Percentiles rank a stretch among this genome's conserved stretches.
Evolutionary conservation across 768 basidiomycete species (phyloP).

Genomic region (Termitomyces titanicus): DNA sequence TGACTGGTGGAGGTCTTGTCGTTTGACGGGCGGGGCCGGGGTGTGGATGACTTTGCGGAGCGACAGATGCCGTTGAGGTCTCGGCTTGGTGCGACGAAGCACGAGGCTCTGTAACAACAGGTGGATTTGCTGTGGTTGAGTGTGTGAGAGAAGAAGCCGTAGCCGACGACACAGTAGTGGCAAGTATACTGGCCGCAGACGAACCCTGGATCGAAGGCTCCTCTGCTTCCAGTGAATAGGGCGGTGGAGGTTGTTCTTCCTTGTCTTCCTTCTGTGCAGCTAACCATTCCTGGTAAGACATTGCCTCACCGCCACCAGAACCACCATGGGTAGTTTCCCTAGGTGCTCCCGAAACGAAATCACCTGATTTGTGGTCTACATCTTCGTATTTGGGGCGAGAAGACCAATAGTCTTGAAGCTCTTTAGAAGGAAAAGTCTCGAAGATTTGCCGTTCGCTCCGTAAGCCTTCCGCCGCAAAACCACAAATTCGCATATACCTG

Average conservation of each 20-base stretch:
- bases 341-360: conserved; percentile 27
- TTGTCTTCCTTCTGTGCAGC: conserved; percentile 35
- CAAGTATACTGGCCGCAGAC: conserved; percentile 5
- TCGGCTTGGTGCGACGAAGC: not conserved
- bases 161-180: conserved; percentile 5
- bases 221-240: conserved; percentile 57
- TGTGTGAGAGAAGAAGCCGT: conserved; percentile 1
- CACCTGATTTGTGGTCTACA: conserved; percentile 24
- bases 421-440: conserved; percentile 66
- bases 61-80: conserved; percentile 2
- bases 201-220: conserved; percentile 13
- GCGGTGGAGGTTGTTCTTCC: conserved; percentile 63
- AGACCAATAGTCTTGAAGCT: conserved; percentile 73
- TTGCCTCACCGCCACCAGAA: conserved; percentile 16
- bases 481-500: conserved; percentile 78
- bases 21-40: conserved; percentile 4
- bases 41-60: not conserved
- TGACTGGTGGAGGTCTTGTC: conserved; percentile 14
- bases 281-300: conserved; percentile 50
- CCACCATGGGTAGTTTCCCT: not conserved
- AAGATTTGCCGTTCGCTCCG: conserved; percentile 59
- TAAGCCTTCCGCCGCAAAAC: conserved; percentile 66
- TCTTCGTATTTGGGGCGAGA: conserved; percentile 57
- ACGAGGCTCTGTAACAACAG: not conserved
- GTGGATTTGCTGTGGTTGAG: not conserved